These are phyloP conservation scores for Cladosporium velox DNA, from an alignment of 2,329 filamentous ascomycete species.

Conservation along the genomic window DNA sequence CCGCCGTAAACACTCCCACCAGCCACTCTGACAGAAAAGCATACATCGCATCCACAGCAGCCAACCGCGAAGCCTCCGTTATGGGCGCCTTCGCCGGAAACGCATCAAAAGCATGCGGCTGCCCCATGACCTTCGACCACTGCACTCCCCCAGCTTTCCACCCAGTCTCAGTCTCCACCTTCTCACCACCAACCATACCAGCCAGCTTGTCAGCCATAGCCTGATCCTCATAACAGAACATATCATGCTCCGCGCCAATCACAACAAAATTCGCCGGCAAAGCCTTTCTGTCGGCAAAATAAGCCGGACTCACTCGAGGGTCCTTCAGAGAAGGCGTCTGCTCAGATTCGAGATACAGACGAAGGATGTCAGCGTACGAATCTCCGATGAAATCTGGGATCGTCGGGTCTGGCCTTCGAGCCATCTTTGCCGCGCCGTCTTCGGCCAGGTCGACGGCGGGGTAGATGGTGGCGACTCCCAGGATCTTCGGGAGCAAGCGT, in stretches of 20 bases:
- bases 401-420: conserved; percentile 15
- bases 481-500: conserved; percentile 30
- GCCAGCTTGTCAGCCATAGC: conserved; percentile 37
- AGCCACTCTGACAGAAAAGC: neutral
- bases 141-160: conserved; percentile 24
- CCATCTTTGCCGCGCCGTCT: conserved; percentile 20
- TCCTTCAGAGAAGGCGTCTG: neutral
- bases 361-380: conserved; percentile 36
- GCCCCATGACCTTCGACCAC: conserved; percentile 25
- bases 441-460: conserved; percentile 36
- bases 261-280: conserved; percentile 50
- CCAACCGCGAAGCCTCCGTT: conserved; percentile 2
- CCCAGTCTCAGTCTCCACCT: conserved; percentile 24
- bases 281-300: conserved; percentile 22
- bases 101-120: conserved; percentile 25
- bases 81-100: conserved; percentile 17
- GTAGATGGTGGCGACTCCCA: conserved; percentile 49
- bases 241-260: conserved; percentile 50
- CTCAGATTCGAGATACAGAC: neutral
- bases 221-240: conserved; percentile 46
- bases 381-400: conserved; percentile 20
- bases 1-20: neutral
- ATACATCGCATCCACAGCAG: neutral
- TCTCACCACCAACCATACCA: conserved; percentile 22
- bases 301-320: neutral